Evolutionary conservation across 169 alveolate genomes (phyloP).

Genomic region (Eimeria praecox): DNA sequence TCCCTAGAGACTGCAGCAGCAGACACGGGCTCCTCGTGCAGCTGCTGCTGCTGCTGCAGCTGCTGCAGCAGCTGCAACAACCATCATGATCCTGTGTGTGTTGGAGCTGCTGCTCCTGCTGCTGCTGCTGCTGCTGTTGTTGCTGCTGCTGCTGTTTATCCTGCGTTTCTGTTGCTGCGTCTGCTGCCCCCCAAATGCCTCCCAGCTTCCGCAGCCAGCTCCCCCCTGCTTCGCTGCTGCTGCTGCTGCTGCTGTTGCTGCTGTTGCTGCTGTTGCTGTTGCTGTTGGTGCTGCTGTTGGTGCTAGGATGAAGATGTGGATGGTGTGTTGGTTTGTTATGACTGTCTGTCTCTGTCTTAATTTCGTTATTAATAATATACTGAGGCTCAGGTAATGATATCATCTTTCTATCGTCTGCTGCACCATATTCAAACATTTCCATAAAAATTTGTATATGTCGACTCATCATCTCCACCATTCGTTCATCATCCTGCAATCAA

Average conservation of each 20-base stretch:
- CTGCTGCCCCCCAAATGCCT: not conserved
- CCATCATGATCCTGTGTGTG: not conserved
- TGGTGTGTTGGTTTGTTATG: not conserved
- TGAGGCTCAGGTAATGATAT: slow-evolving; percentile 11
- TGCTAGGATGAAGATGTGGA: not conserved
- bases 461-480: slow-evolving; percentile 66
- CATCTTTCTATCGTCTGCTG: slow-evolving; percentile 56
- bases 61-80: not conserved
- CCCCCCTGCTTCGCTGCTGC: not conserved
- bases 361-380: not conserved
- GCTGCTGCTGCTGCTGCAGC: not conserved
- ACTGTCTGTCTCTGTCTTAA: not conserved
- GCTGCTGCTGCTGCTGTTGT: slow-evolving; percentile 32
- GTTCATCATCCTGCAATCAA: slow-evolving; percentile 49
- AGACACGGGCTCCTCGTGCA: not conserved
- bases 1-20: slow-evolving; percentile 40
- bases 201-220: not conserved
- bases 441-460: slow-evolving; percentile 68
- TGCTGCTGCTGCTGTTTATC: not conserved
- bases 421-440: slow-evolving; percentile 75
- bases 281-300: slow-evolving; percentile 27
- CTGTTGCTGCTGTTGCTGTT: slow-evolving; percentile 28
- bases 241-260: slow-evolving; percentile 38
- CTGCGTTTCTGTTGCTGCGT: not conserved
- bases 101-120: not conserved